Conservation (phyloP, 345 rosid species). For the Angophora floribunda region DNA sequence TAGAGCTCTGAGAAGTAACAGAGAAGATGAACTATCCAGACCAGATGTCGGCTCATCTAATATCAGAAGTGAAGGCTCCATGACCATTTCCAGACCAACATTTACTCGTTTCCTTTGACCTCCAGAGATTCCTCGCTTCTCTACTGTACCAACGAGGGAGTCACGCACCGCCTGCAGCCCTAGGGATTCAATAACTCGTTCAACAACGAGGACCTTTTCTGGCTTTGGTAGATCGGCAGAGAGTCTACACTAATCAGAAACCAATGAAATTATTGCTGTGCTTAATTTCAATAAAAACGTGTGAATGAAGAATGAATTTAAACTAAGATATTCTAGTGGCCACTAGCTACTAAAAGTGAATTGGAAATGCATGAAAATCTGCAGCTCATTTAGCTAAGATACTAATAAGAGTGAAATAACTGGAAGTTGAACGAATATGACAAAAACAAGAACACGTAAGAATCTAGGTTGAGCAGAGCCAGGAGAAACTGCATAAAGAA, state of each 20-base stretch:
- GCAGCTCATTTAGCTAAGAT: not conserved
- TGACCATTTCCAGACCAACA: conserved; percentile 99
- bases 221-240: conserved; percentile 68
- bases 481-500: not conserved
- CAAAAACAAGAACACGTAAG: not conserved
- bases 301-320: not conserved
- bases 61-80: conserved; percentile 98
- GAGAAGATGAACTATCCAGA: conserved; percentile 96
- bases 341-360: not conserved
- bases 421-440: not conserved
- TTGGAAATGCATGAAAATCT: not conserved
- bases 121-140: conserved; percentile 95
- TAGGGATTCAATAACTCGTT: conserved; percentile 84
- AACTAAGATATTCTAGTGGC: not conserved
- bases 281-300: not conserved
- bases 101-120: conserved; percentile 98
- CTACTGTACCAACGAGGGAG: conserved; percentile 94
- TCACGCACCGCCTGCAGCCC: conserved; percentile 83
- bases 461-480: not conserved
- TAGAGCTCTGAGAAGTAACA: conserved; percentile 84
- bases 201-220: conserved; percentile 85
- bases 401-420: not conserved
- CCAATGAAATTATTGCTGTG: not conserved
- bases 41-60: conserved; percentile 99
- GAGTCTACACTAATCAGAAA: conserved; percentile 32